Percentiles rank a stretch among this genome's conserved stretches.
These are phyloP conservation scores for Halophytophthora polymorphica DNA, from an alignment of 352 stramenopile species.

Conservation along the genomic window DNA sequence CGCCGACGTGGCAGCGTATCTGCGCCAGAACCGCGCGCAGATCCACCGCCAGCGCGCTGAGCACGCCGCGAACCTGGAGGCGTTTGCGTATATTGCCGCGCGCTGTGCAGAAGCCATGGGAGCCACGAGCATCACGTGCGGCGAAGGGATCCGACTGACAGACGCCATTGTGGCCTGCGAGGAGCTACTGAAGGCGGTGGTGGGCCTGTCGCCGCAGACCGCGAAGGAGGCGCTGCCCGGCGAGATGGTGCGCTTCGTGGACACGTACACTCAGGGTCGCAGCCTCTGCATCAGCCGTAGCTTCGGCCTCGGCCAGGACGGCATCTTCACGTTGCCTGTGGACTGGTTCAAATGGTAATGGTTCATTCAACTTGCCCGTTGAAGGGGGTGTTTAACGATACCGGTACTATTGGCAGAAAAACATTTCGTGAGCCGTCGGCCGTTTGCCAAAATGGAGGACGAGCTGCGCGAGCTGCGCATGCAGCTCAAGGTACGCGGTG, in stretches of 20 bases:
- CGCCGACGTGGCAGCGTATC: conserved; percentile 20
- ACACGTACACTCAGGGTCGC: conserved; percentile 25
- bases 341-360: conserved; percentile 37
- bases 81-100: conserved; percentile 31
- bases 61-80: conserved; percentile 27
- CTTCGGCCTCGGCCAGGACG: conserved; percentile 43
- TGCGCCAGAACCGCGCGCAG: conserved; percentile 18
- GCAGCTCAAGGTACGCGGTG: conserved; percentile 22
- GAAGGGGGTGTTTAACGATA: not conserved
- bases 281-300: conserved; percentile 30
- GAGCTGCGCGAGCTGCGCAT: conserved; percentile 17
- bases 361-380: not conserved
- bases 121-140: conserved; percentile 28
- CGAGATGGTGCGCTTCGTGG: conserved; percentile 26
- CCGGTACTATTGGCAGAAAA: too few relatives aligned
- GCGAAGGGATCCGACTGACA: conserved; percentile 29
- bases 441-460: conserved; percentile 20
- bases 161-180: conserved; percentile 30
- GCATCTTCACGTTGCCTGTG: conserved; percentile 36
- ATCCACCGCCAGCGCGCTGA: conserved; percentile 24
- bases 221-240: conserved; percentile 16
- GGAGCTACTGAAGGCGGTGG: conserved; percentile 31
- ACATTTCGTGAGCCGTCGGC: too few relatives aligned
- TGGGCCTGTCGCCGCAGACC: conserved; percentile 18
- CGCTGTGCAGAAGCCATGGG: conserved; percentile 36